phyloP scores from a whole-genome alignment of 257 asterid genomes.

The Verbena officinalis region DNA sequence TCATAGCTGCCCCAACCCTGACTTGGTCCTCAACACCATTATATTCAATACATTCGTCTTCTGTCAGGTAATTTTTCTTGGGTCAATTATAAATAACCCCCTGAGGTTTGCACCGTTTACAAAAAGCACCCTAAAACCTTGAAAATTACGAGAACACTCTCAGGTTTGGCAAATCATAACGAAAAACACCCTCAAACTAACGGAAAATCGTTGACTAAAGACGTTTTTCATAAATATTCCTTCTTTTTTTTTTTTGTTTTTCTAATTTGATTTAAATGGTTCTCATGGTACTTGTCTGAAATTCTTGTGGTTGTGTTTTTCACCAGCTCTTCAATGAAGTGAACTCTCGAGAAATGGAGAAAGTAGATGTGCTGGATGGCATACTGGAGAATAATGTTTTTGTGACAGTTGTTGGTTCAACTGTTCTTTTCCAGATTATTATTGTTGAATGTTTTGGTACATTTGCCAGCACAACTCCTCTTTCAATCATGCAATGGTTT shows the following conservation, averaged over 20 bases:
- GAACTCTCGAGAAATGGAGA: slow-evolving; percentile 81
- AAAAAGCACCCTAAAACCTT: too few species aligned
- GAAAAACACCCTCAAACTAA: too few species aligned
- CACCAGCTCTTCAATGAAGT: slow-evolving; percentile 77
- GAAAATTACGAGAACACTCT: too few species aligned
- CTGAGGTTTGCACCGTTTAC: too few species aligned
- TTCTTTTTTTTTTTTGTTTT: too few species aligned
- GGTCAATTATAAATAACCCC: too few species aligned
- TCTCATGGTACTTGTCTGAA: background rate
- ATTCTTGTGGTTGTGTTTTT: slow-evolving; percentile 2
- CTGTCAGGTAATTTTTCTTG: slow-evolving; percentile 93
- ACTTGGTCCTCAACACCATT: slow-evolving; percentile 78
- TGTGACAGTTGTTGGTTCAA: slow-evolving; percentile 55
- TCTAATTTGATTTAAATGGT: background rate
- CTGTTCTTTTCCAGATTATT: slow-evolving; percentile 62
- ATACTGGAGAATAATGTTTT: slow-evolving; percentile 65
- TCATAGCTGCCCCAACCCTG: slow-evolving; percentile 48
- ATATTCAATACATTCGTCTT: slow-evolving; percentile 93
- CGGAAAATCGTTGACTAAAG: too few species aligned
- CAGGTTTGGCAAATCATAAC: too few species aligned
- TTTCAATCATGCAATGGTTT: slow-evolving; percentile 58
- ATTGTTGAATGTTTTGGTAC: slow-evolving; percentile 61
- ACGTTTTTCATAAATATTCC: too few species aligned
- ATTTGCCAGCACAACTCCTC: slow-evolving; percentile 79
- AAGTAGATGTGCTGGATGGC: slow-evolving; percentile 55